Base-by-base conservation (phyloP, 2,329 filamentous ascomycete species). In the Chaetomium sp. region DNA sequence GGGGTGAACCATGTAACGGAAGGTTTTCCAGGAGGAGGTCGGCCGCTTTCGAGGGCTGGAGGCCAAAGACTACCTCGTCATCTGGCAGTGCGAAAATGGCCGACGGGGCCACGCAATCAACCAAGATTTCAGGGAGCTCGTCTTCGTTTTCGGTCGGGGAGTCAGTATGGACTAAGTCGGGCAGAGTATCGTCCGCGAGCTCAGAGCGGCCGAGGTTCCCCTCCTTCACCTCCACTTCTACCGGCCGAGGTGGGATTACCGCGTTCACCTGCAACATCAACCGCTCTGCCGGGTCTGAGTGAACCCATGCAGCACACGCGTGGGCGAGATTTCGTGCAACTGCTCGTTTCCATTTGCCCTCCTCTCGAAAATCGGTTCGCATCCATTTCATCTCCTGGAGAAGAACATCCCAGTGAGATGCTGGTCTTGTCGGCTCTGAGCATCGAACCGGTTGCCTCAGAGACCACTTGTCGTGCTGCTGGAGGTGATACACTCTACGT, bases 331-430 rank as follows among this genome's bases (percentile, higher is more conserved):
- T 92, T 65, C 89, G 89, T 5, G 93, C 93, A 42, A 90, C 85
- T 2, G 90, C 86, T 73, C 87, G 88, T 78, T 97, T 98, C 93
- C 93, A 97, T 75, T 96, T 97, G 49, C 92, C 83, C 76, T 98
- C 95, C 77, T 97, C 92, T 59, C 90, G 86, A 73, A 97, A 98
- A 77, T 99, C 95, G 1, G 93, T 97, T 58, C 93, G 87, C 92
- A 99, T 96, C 94, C 94, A 98, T 76, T 93, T 96, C 85, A 94
- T 92, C 79, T 99, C 93, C 70, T 93, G 86, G 35, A 99, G 80
- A 62, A 98, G 76, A 60, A 94, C 84, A 77, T 99, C 95, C 85
- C 89, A 91, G 70, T 98, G 94, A 1, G 90, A 88, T 0, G 86
- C 84, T 21, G 89, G 89, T 45, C 92, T 86, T 4, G 86, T 83